Percentiles rank a stretch among this genome's conserved stretches.
Evolutionary conservation across 108 stramenopile genomes (phyloP).

Genomic region (Asterionellopsis glacialis): DNA sequence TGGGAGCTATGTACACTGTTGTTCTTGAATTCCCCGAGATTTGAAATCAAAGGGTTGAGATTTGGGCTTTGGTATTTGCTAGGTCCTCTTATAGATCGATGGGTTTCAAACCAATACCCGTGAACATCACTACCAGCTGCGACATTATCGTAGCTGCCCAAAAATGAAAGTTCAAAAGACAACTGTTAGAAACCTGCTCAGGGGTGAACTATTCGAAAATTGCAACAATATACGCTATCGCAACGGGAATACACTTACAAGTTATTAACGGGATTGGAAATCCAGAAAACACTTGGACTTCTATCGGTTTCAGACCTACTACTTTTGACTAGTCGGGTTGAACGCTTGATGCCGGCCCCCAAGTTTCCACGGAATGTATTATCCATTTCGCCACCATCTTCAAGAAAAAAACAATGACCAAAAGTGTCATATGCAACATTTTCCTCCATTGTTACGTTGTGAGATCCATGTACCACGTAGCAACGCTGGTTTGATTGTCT

Average conservation of each 20-base stretch:
- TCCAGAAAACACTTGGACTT: slow-evolving; percentile 18
- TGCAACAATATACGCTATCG: too few species aligned
- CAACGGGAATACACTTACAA: background rate
- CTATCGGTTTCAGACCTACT: slow-evolving; percentile 2
- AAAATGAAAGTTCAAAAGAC: too few species aligned
- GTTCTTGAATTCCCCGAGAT: slow-evolving; percentile 14
- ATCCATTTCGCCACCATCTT: slow-evolving; percentile 29
- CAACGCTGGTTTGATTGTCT: slow-evolving; percentile 55
- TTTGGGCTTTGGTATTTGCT: background rate
- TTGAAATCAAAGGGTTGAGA: background rate
- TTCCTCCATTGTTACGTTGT: slow-evolving; percentile 42
- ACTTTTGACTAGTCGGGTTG: background rate
- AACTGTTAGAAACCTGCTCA: too few species aligned
- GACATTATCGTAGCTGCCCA: slow-evolving; percentile 12
- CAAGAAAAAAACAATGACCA: slow-evolving; percentile 37
- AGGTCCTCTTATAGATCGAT: background rate
- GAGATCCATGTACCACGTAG: slow-evolving; percentile 51
- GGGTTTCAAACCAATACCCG: slow-evolving; percentile 35
- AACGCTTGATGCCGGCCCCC: slow-evolving; percentile 13
- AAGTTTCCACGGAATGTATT: slow-evolving; percentile 34
- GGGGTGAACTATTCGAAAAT: too few species aligned
- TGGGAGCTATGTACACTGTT: slow-evolving; percentile 21
- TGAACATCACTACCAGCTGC: slow-evolving; percentile 19
- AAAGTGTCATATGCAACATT: slow-evolving; percentile 51
- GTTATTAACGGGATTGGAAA: slow-evolving; percentile 14